phyloP scores from a whole-genome alignment of 345 rosid species.

The Gossypium herbaceum region DNA sequence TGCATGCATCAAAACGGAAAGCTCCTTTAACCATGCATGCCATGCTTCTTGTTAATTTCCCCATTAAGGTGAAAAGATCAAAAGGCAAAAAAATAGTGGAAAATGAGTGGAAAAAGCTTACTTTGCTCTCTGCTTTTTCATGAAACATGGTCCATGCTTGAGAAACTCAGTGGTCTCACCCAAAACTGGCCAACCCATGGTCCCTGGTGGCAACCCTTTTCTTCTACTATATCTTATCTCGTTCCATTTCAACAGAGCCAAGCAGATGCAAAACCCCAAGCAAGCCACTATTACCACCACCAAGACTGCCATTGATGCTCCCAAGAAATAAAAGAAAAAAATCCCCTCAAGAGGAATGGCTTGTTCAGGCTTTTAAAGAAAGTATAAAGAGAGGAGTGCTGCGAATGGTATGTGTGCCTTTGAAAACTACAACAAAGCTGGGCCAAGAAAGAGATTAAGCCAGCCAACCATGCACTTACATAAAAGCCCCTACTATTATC shows the following conservation, averaged over 20 bases:
- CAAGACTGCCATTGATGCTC: slow-evolving; percentile 27
- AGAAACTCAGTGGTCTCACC: slow-evolving; percentile 83
- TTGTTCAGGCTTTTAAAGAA: slow-evolving; percentile 8
- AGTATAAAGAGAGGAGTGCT: neutral
- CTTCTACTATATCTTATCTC: slow-evolving; percentile 46
- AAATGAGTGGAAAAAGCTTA: slow-evolving; percentile 11
- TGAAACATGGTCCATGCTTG: slow-evolving; percentile 73
- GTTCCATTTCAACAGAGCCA: slow-evolving; percentile 69
- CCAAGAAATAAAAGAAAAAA: slow-evolving; percentile 4
- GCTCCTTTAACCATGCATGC: slow-evolving; percentile 1
- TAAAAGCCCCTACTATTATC: slow-evolving; percentile 4
- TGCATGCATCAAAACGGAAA: neutral
- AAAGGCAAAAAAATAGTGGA: neutral
- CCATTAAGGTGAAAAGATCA: neutral
- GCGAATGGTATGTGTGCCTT: slow-evolving; percentile 2
- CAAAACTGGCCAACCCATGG: slow-evolving; percentile 91
- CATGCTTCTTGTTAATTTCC: neutral
- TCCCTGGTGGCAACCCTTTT: slow-evolving; percentile 74
- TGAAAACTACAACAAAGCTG: neutral
- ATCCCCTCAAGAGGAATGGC: neutral
- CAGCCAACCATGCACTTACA: slow-evolving; percentile 1
- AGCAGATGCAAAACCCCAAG: slow-evolving; percentile 38
- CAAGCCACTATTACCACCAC: slow-evolving; percentile 11
- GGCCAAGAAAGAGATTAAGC: slow-evolving; percentile 6
- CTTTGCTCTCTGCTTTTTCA: slow-evolving; percentile 69